These are phyloP conservation scores for Nemania sp. DNA, from an alignment of 2,329 filamentous ascomycete species.

Conservation along the genomic window DNA sequence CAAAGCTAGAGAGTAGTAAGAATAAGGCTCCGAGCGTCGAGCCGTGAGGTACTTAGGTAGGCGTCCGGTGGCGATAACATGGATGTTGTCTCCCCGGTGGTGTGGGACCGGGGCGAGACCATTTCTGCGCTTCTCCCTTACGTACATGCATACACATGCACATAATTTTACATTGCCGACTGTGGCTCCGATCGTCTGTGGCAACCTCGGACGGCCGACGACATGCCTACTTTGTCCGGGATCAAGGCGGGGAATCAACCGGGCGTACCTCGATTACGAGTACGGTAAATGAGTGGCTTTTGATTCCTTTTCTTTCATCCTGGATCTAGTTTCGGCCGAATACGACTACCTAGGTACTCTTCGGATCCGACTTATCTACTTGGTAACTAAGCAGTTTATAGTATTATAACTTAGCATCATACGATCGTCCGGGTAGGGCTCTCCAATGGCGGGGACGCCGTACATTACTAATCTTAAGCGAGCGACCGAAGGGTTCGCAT, in stretches of 20 bases:
- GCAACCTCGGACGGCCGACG: not conserved
- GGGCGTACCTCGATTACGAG: not conserved
- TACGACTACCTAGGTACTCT: not conserved
- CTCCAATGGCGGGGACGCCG: not conserved
- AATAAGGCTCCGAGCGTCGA: not conserved
- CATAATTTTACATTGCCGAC: not conserved
- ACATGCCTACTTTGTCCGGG: not conserved
- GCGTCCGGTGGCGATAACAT: not conserved
- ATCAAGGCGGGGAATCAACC: not conserved
- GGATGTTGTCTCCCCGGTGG: not conserved
- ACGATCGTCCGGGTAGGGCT: not conserved
- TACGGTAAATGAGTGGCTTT: not conserved
- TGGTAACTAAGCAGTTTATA: not conserved
- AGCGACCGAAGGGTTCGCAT: too few relatives aligned
- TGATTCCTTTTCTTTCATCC: not conserved
- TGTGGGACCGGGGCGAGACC: not conserved
- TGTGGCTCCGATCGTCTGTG: conserved; percentile 7
- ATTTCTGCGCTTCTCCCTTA: not conserved
- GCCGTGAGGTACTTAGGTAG: not conserved
- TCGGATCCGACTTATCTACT: not conserved
- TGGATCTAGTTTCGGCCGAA: not conserved
- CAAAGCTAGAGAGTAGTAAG: not conserved
- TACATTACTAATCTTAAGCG: not conserved
- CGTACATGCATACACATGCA: not conserved
- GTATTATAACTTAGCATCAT: not conserved